Evolutionary conservation across 2,329 filamentous ascomycete species (phyloP).

Genomic region (Fusarium coicis): DNA sequence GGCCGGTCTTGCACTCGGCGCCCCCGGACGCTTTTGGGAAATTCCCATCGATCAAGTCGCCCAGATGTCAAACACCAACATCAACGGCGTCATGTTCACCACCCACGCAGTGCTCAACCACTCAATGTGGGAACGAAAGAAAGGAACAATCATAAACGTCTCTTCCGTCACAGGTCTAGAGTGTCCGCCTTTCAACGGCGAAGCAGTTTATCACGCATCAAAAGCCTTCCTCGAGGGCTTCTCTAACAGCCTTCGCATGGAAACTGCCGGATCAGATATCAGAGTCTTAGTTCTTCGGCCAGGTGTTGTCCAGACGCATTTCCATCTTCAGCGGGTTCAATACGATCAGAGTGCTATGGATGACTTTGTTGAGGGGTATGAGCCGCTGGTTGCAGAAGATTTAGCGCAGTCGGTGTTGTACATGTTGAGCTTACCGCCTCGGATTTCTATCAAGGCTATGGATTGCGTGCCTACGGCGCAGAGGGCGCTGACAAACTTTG

Average conservation of each 20-base stretch:
- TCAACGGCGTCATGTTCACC: slow-evolving; percentile 46
- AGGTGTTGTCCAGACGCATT: slow-evolving; percentile 21
- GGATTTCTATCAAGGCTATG: slow-evolving; percentile 23
- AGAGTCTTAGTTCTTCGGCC: slow-evolving; percentile 16
- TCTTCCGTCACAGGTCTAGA: slow-evolving; percentile 15
- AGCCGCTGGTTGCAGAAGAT: slow-evolving; percentile 15
- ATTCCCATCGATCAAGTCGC: slow-evolving; percentile 3
- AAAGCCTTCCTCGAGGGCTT: slow-evolving; percentile 21
- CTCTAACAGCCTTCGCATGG: slow-evolving; percentile 3
- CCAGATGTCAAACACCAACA: slow-evolving; percentile 40
- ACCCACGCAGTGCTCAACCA: slow-evolving; percentile 49
- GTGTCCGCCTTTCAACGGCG: slow-evolving; percentile 11
- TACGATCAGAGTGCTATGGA: slow-evolving; percentile 11
- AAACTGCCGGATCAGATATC: slow-evolving; percentile 13
- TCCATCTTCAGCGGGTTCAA: slow-evolving; percentile 22
- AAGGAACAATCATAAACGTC: slow-evolving; percentile 21
- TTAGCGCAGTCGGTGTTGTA: slow-evolving; percentile 14
- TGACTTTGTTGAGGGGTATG: slow-evolving; percentile 17
- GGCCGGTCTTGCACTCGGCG: slow-evolving; percentile 23
- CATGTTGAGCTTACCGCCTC: slow-evolving; percentile 18
- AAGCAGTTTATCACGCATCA: slow-evolving; percentile 20
- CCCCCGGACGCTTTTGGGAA: slow-evolving; percentile 13
- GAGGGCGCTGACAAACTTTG: background rate
- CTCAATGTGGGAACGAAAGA: slow-evolving; percentile 10
- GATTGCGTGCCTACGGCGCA: slow-evolving; percentile 23